phyloP scores from a whole-genome alignment of 495 filamentous ascomycete genomes.

The Penicillium nucicola region DNA sequence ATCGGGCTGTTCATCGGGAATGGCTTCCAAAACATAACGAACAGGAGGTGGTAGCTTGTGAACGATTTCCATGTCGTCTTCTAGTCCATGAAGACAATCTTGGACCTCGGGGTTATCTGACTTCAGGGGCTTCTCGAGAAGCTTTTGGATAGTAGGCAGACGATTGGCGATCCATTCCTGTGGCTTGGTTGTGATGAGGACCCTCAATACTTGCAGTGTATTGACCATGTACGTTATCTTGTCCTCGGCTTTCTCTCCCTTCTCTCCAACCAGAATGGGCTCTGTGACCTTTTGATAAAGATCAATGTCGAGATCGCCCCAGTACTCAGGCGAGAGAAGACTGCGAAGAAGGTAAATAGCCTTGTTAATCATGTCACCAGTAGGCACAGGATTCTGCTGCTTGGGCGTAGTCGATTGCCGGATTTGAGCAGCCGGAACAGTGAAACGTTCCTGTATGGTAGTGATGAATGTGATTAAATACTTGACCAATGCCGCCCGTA shows the following conservation, averaged over 20 bases:
- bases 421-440: conserved; percentile 63
- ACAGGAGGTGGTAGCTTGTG: conserved; percentile 59
- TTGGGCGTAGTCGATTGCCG: conserved; percentile 50
- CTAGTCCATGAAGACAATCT: conserved; percentile 75
- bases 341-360: conserved; percentile 78
- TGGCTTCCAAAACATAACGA: conserved; percentile 79
- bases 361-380: conserved; percentile 79
- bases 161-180: conserved; percentile 87
- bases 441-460: conserved; percentile 78
- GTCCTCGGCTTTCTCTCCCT: conserved; percentile 60
- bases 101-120: conserved; percentile 88
- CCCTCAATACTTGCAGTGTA: conserved; percentile 82
- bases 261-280: conserved; percentile 69
- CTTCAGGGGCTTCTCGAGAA: conserved; percentile 85
- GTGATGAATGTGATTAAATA: conserved; percentile 95
- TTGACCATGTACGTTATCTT: conserved; percentile 84
- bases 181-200: conserved; percentile 78
- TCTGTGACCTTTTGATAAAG: conserved; percentile 88
- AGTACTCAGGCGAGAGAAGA: conserved; percentile 82
- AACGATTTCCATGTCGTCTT: conserved; percentile 61
- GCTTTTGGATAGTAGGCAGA: conserved; percentile 72
- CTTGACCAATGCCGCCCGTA: conserved; percentile 76
- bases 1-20: conserved; percentile 83
- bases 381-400: conserved; percentile 46
- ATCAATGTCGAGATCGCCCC: conserved; percentile 90